phyloP scores from a whole-genome alignment of 2,329 filamentous ascomycete genomes.

The Aspergillus sp. region DNA sequence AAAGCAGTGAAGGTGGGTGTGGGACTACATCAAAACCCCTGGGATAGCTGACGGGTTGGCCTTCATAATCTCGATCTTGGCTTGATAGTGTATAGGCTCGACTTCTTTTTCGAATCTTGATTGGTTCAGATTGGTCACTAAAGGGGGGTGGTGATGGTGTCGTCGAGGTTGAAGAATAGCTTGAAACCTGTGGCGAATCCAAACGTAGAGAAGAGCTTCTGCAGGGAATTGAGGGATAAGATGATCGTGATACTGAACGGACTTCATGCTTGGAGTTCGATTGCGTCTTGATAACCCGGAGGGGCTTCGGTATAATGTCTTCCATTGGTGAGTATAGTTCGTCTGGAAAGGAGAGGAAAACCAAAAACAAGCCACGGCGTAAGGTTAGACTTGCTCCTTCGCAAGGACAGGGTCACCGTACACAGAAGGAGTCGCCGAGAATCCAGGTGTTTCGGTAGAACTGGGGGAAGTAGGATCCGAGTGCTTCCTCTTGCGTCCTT shows the following conservation, averaged over 20 bases:
- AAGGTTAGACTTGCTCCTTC: conserved; percentile 17
- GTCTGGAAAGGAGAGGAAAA: not conserved
- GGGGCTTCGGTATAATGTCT: conserved; percentile 36
- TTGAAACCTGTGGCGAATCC: conserved; percentile 7
- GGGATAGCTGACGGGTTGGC: not conserved
- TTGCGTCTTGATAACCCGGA: conserved; percentile 44
- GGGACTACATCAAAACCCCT: not conserved
- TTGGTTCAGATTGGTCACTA: conserved; percentile 11
- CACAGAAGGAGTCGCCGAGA: conserved; percentile 20
- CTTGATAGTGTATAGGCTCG: not conserved
- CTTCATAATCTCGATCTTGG: not conserved
- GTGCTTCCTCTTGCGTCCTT: conserved; percentile 19
- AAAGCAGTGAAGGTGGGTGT: not conserved
- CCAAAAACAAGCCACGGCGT: not conserved
- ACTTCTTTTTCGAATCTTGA: conserved; percentile 17
- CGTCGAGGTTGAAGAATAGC: conserved; percentile 13
- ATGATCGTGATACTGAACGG: conserved; percentile 5
- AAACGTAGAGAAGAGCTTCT: conserved; percentile 21
- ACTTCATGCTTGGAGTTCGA: conserved; percentile 9
- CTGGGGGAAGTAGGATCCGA: conserved; percentile 27
- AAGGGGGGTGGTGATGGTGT: conserved; percentile 20
- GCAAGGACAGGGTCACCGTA: conserved; percentile 17
- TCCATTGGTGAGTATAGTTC: conserved; percentile 13
- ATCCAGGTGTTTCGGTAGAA: conserved; percentile 27
- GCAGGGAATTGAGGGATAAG: conserved; percentile 18